phyloP scores from a whole-genome alignment of 2,329 filamentous ascomycete species.

The Aureobasidium namibiae region DNA sequence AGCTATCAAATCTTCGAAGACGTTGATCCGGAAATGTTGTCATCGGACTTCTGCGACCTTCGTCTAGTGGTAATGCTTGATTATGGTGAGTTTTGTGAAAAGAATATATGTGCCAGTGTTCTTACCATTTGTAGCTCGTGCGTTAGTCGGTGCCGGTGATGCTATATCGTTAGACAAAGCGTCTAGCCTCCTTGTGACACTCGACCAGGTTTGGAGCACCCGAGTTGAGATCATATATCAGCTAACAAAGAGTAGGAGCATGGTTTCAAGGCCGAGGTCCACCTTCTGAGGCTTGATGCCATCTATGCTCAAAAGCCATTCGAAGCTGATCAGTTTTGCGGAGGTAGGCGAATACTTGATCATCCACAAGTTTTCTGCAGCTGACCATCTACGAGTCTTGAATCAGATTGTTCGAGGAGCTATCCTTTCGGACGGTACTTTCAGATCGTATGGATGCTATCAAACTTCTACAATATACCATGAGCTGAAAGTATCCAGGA shows the following conservation, averaged over 20 bases:
- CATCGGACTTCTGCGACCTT: slow-evolving; percentile 54
- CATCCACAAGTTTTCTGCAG: background rate
- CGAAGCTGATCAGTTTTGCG: slow-evolving; percentile 33
- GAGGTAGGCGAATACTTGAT: slow-evolving; percentile 27
- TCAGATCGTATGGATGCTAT: slow-evolving; percentile 35
- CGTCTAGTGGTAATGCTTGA: slow-evolving; percentile 57
- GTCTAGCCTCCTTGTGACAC: slow-evolving; percentile 25
- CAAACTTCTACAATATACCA: background rate
- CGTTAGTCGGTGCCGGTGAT: slow-evolving; percentile 30
- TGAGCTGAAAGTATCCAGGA: slow-evolving; percentile 19
- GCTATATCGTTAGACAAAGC: slow-evolving; percentile 44
- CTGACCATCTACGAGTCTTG: background rate
- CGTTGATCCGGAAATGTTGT: slow-evolving; percentile 49
- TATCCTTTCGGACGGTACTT: slow-evolving; percentile 53
- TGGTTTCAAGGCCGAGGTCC: slow-evolving; percentile 51
- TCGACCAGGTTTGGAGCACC: background rate
- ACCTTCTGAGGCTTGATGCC: slow-evolving; percentile 61
- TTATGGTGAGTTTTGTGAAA: slow-evolving; percentile 25
- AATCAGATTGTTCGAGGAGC: background rate
- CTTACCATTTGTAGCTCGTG: slow-evolving; percentile 14
- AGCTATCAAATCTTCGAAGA: slow-evolving; percentile 52
- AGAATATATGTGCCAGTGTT: slow-evolving; percentile 20
- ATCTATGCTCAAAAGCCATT: slow-evolving; percentile 39
- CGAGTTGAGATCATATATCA: too few species aligned
- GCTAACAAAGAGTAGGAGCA: background rate